phyloP scores from a whole-genome alignment of 257 asterid species.

The Nicotiana tabacum region DNA sequence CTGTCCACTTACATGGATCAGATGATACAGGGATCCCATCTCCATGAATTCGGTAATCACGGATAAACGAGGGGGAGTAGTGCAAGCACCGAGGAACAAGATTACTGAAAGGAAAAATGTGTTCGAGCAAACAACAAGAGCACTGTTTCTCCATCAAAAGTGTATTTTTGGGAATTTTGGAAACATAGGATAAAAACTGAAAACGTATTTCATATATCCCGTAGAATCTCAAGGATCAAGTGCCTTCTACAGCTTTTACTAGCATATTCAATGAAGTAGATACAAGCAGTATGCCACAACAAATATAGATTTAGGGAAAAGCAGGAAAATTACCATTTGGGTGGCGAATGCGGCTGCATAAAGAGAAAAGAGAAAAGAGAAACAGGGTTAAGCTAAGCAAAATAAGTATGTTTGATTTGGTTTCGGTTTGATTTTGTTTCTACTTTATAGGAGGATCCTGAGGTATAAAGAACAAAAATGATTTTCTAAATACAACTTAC shows the following conservation, averaged over 20 bases:
- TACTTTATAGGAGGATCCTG: background rate
- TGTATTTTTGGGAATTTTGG: background rate
- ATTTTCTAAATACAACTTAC: constrained; percentile 24
- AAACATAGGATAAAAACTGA: background rate
- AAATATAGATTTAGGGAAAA: background rate
- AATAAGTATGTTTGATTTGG: background rate
- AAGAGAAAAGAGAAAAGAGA: constrained; percentile 26
- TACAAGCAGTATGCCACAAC: background rate
- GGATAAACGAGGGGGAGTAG: constrained; percentile 83
- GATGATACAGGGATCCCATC: constrained; percentile 83
- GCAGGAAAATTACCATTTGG: constrained; percentile 72
- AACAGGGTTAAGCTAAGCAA: constrained; percentile 24
- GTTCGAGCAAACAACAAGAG: background rate
- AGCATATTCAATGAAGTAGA: background rate
- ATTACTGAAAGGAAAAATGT: constrained; percentile 52
- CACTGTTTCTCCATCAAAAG: background rate
- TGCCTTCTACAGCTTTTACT: background rate
- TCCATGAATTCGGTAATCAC: constrained; percentile 88
- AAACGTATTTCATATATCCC: background rate
- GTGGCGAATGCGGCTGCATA: constrained; percentile 88
- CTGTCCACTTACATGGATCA: constrained; percentile 78
- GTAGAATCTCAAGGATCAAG: constrained; percentile 2
- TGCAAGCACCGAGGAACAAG: constrained; percentile 89
- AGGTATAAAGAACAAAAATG: background rate
- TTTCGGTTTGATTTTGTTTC: background rate